These are phyloP conservation scores for Barnettozyma hawaiiensis DNA, from an alignment of 1,139 yeast genomes.

Conservation along the genomic window DNA sequence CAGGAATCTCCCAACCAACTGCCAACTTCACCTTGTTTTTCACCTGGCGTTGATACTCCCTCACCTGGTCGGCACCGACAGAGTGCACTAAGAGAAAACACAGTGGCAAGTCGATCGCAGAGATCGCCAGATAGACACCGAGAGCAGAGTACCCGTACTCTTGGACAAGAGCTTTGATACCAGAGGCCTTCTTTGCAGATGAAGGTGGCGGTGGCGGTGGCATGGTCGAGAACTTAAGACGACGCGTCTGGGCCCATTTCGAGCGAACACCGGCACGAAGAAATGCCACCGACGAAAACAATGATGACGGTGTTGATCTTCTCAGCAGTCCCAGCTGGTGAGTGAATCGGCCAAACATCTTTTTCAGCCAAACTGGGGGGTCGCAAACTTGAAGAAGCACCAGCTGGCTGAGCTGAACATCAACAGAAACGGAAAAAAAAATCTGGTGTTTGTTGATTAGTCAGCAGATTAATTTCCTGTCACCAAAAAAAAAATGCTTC, in stretches of 20 bases:
- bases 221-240: constrained; percentile 8
- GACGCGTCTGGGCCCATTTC: constrained; percentile 9
- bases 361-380: no score
- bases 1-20: constrained; percentile 41
- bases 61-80: constrained; percentile 75
- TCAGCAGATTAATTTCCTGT: constrained; percentile 1
- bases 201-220: constrained; percentile 6
- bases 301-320: no score
- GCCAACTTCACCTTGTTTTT: constrained; percentile 53
- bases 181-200: constrained; percentile 21
- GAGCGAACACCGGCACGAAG: no score
- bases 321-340: constrained; percentile 9
- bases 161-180: constrained; percentile 66
- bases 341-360: constrained; percentile 11
- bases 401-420: neutral
- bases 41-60: constrained; percentile 56
- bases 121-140: constrained; percentile 71
- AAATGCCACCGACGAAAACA: no score
- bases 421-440: constrained; percentile 4
- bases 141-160: constrained; percentile 91
- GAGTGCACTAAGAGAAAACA: constrained; percentile 81
- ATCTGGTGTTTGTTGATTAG: no score
- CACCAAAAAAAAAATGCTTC: no score
- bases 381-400: neutral
- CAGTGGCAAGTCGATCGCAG: constrained; percentile 73